A percentile compares a stretch with the other conserved stretches of the same genome.
Conservation (phyloP, 2,329 filamentous ascomycete genomes). For the Aureobasidium sp. region DNA sequence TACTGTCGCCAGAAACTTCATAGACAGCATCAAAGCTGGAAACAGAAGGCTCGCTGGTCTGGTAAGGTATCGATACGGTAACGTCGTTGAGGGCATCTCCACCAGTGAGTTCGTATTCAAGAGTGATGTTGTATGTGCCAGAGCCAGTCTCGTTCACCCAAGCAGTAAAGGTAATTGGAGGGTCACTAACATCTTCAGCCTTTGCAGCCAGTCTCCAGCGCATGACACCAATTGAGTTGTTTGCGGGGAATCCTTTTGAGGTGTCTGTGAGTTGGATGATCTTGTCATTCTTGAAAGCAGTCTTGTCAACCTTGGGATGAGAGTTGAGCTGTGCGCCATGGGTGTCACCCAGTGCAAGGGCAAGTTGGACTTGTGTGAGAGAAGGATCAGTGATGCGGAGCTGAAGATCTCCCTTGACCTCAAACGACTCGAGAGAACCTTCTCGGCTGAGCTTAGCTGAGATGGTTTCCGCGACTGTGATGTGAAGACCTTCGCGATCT, state of each 20-base stretch:
- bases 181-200: conserved; percentile 68
- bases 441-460: conserved; percentile 83
- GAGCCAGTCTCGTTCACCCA: conserved; percentile 88
- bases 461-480: conserved; percentile 85
- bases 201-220: conserved; percentile 85
- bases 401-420: conserved; percentile 86
- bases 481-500: conserved; percentile 69
- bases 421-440: conserved; percentile 75
- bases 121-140: conserved; percentile 78
- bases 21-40: conserved; percentile 93
- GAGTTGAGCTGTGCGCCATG: conserved; percentile 88
- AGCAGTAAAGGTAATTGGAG: conserved; percentile 92
- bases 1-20: conserved; percentile 82
- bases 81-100: conserved; percentile 75
- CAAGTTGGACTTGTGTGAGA: conserved; percentile 86
- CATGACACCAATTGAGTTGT: conserved; percentile 87
- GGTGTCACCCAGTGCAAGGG: conserved; percentile 66
- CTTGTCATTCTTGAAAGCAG: conserved; percentile 74
- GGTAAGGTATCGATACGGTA: conserved; percentile 78
- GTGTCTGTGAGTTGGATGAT: conserved; percentile 85
- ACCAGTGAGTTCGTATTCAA: conserved; percentile 91
- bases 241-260: conserved; percentile 83
- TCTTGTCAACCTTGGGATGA: conserved; percentile 92
- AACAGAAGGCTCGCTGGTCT: conserved; percentile 75
- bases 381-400: conserved; percentile 82